Evolutionary conservation across 177 flowering plant genomes (phyloP), one percentile per base, ranked within the genome.

Genomic region (Vitis hybrid): DNA sequence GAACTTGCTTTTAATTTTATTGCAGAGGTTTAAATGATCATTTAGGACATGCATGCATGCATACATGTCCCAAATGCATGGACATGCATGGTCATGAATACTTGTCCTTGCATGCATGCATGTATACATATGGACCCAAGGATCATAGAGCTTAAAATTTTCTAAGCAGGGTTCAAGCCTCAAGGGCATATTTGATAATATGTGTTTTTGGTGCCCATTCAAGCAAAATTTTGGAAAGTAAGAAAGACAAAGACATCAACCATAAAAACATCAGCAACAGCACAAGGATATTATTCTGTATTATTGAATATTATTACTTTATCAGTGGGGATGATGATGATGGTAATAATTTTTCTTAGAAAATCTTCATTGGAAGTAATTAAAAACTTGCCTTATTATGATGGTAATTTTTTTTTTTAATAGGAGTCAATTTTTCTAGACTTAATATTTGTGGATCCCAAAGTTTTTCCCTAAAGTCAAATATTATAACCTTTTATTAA

Each of bases 41-140:
- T 57, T 57, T 57, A 8, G 18, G 60, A 2, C 60, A 66, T 45
- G 16, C 16, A 16, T 31, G 26, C 26, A 22, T 22, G 56, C 49
- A 60, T 26, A 63, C 20, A 68, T 59, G 54, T 15, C 6, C 29
- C 29, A 26, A 26, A 18, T 57, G 60, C 60, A 16, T 19, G 22
- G 7, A 11, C 10, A 16, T 57, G 60, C 60, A 16, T 20, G 22
- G 8, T 16, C 10, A 70, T 53, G 3, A 34, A 61, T 52, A 52
- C 31, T 10, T 70, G 48, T 70, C 62, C 48, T 55, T 56, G 56
- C 67, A 54, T 63, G 67, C 73, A 63, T 63, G 61, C 10, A 26
- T 13, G 16, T 6, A 4, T 10, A 54, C 66, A 14, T 18, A 10
- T 6, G 3, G 18, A 65, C 68, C 22, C 29, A 49, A 51, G 18